phyloP scores from a whole-genome alignment of 1,284 basidiomycete species.

The Malassezia dermatis region DNA sequence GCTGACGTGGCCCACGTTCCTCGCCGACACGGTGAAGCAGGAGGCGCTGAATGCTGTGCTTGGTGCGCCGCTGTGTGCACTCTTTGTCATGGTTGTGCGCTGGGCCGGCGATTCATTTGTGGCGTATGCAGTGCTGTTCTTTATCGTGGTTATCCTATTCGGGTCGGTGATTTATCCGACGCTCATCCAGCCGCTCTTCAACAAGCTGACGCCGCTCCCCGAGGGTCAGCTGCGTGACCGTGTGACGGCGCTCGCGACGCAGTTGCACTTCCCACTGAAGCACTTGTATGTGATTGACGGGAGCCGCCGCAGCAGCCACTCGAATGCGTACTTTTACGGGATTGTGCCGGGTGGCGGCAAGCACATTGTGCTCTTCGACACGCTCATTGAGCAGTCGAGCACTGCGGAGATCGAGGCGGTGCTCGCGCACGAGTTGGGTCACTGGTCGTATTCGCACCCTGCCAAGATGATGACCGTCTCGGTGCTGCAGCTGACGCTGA shows the following conservation, averaged over 20 bases:
- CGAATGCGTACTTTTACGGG: slow-evolving; percentile 60
- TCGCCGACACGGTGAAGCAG: slow-evolving; percentile 69
- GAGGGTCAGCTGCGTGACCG: slow-evolving; percentile 39
- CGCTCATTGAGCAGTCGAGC: slow-evolving; percentile 77
- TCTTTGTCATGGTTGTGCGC: slow-evolving; percentile 76
- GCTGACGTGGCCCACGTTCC: slow-evolving; percentile 59
- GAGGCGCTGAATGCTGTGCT: slow-evolving; percentile 64
- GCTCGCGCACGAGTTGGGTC: slow-evolving; percentile 73
- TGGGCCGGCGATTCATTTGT: slow-evolving; percentile 61
- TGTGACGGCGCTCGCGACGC: slow-evolving; percentile 33
- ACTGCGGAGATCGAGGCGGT: slow-evolving; percentile 54
- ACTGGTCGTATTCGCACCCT: slow-evolving; percentile 58
- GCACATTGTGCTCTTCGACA: slow-evolving; percentile 77
- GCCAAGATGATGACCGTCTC: slow-evolving; percentile 74
- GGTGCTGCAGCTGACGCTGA: slow-evolving; percentile 74
- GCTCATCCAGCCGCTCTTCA: slow-evolving; percentile 89
- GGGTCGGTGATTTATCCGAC: slow-evolving; percentile 51
- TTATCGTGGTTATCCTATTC: slow-evolving; percentile 61
- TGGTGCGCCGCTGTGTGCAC: slow-evolving; percentile 77
- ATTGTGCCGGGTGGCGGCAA: slow-evolving; percentile 43
- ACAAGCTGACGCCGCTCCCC: slow-evolving; percentile 77
- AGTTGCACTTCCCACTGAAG: slow-evolving; percentile 80
- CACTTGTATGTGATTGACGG: slow-evolving; percentile 95
- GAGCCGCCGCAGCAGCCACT: slow-evolving; percentile 83
- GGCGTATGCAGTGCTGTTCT: slow-evolving; percentile 38